Base-by-base conservation (phyloP, 257 asterid genomes). In the Gentiana dahurica region DNA sequence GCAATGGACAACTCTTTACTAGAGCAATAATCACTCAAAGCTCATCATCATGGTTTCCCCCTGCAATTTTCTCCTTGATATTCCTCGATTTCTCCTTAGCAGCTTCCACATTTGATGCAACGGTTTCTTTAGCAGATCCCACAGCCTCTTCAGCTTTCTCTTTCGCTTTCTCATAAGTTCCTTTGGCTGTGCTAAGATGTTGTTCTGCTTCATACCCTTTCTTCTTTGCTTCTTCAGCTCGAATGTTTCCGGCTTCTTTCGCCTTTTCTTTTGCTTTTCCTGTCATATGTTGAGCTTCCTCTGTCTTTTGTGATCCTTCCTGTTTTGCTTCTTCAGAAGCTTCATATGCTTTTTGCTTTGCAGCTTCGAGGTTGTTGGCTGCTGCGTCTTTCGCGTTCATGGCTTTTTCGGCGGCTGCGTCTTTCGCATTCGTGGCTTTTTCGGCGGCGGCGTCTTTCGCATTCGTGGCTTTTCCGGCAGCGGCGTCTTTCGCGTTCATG, bases 131-230 rank as follows among this genome's bases (percentile, higher is more conserved):
- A 0, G 75, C 77, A 0, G 71, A 47, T 41, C 64, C 81, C 43
- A 56, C 10, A 1, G 73, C 55, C 15, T 66, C 76, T 8, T 47
- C 77, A 0, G 78, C 78, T 44, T 67, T 72, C 4, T 33, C 55
- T 46, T 65, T 75, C 0, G 73, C 77, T 3, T 62, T 53, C 38
- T 72, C 79, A 9, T 74, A 53, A 6, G 72, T 74, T 48, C 68
- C 73, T 51, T 12, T 57, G 0, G 76, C 80, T 78, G 72, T 63
- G 6, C 48, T 53, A 44, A 60, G 1, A 9, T 54, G 59, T 34
- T 71, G 73, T 24, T 67, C 76, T 0, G 72, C 49, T 46, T 68
- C 71, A 0, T 3, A 51, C 36, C 56, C 70, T 8, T 51, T 67
- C 64, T 70, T 60, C 59, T 65, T 54, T 3, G 66, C 76, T 63